Conservation (phyloP, 352 stramenopile species). For the Phytopythium litorale region DNA sequence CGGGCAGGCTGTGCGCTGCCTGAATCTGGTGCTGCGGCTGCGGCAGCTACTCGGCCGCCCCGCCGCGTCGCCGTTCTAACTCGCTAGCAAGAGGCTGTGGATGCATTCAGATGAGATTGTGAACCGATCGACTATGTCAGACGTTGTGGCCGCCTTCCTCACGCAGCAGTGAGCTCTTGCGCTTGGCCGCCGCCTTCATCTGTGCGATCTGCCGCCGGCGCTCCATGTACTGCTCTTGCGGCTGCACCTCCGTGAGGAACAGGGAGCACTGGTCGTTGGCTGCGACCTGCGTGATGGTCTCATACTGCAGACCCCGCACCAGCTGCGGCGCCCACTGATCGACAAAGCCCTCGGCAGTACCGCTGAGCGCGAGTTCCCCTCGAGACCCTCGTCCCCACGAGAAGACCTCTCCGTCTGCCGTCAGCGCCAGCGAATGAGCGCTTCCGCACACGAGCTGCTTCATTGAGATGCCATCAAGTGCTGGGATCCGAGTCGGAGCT, state of each 20-base stretch:
- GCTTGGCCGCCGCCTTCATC: constrained; percentile 27
- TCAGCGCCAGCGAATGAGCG: constrained; percentile 56
- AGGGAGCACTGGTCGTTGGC: constrained; percentile 58
- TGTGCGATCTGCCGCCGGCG: constrained; percentile 45
- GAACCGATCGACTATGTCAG: background rate
- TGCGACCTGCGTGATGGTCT: constrained; percentile 37
- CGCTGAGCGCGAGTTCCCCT: constrained; percentile 27
- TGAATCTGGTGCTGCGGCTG: constrained; percentile 20
- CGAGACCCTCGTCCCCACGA: constrained; percentile 50
- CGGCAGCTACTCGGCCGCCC: constrained; percentile 9
- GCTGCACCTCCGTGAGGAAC: constrained; percentile 47
- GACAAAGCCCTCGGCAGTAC: constrained; percentile 1
- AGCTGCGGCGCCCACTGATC: constrained; percentile 43
- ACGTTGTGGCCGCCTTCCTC: background rate
- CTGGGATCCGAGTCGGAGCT: constrained; percentile 30
- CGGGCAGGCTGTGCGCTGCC: constrained; percentile 14
- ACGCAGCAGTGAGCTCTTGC: background rate
- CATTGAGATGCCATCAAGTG: constrained; percentile 47
- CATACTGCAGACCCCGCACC: constrained; percentile 46
- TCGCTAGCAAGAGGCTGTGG: too few relatives aligned
- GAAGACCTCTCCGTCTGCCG: constrained; percentile 40
- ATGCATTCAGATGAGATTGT: background rate
- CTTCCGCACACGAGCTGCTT: constrained; percentile 41
- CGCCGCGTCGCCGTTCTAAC: background rate
- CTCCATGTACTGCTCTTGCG: constrained; percentile 30